Evolutionary conservation across 345 rosid genomes (phyloP), one percentile per base, ranked within the genome.

Genomic region (Pseudoturritis turrita): DNA sequence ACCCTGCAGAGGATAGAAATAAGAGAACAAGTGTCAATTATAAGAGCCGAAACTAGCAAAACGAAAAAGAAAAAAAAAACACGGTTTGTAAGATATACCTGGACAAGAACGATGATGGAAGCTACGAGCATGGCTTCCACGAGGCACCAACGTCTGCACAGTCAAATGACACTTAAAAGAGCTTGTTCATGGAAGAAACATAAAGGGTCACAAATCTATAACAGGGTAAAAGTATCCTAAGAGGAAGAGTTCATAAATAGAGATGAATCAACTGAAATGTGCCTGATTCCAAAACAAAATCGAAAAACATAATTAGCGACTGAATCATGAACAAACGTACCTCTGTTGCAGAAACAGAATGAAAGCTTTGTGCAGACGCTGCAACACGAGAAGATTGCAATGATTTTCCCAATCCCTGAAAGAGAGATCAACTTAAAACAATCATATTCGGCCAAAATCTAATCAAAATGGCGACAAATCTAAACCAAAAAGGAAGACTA

Each of bases 341-440:
- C 86, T 86, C 78, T 13, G 76, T 66, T 12, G 81, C 83, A 22
- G 81, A 73, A 76, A 71, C 45, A 50, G 80, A 77, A 26, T 83
- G 78, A 56, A 77, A 83, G 76, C 80, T 64, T 45, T 79, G 75
- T 1, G 81, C 41, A 74, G 83, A 79, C 14, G 72, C 62, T 9
- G 63, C 85, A 56, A 81, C 77, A 39, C 85, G 80, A 65, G 63
- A 54, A 14, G 77, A 70, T 71, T 61, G 82, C 55, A 79, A 23
- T 9, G 84, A 82, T 73, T 78, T 78, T 60, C 75, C 72, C 33
- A 84, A 65, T 37, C 79, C 76, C 93, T 88, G 80, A 70, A 12
- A 55, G 22, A 62, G 61, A 56, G 43, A 78, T 19, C n/a, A 40
- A 18, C 5, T n/a, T 19, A 26, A 15, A 41, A 25, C 19, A 4